These are phyloP conservation scores for Apophysomyces trapeziformis DNA, from an alignment of 371 early-diverging fungal genomes.

Conservation along the genomic window DNA sequence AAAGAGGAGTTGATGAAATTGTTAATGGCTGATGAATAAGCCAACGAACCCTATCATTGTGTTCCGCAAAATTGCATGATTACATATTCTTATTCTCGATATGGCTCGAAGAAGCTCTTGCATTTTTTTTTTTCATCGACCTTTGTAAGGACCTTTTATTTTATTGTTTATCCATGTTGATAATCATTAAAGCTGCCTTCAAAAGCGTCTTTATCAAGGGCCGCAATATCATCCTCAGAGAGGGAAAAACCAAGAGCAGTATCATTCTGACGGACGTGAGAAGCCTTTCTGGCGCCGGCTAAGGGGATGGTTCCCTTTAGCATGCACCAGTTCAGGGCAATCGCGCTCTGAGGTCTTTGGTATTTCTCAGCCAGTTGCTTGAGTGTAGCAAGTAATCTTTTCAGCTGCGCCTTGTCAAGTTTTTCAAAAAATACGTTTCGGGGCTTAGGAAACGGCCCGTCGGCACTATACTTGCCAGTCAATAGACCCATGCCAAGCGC, in stretches of 20 bases:
- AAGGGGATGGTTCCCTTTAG: constrained; percentile 60
- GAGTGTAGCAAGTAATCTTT: constrained; percentile 28
- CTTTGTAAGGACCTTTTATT: too few relatives aligned
- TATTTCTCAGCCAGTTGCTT: constrained; percentile 35
- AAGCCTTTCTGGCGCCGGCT: constrained; percentile 56
- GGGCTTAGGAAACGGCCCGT: constrained; percentile 43
- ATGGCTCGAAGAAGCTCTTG: neutral
- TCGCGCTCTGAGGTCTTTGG: constrained; percentile 32
- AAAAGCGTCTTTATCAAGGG: constrained; percentile 49
- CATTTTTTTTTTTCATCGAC: neutral
- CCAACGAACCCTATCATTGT: neutral
- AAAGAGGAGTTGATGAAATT: constrained; percentile 1
- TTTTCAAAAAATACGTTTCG: constrained; percentile 25
- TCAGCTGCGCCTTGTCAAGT: constrained; percentile 34
- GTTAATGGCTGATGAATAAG: neutral
- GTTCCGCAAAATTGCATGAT: too few relatives aligned
- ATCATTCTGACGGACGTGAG: constrained; percentile 56
- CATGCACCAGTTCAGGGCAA: constrained; percentile 55
- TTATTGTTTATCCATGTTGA: constrained; percentile 50
- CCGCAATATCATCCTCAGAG: constrained; percentile 48
- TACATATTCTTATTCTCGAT: neutral
- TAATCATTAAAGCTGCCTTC: constrained; percentile 49
- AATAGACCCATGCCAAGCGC: constrained; percentile 54
- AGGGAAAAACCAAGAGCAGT: constrained; percentile 55
- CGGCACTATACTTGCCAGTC: constrained; percentile 53